Base-by-base conservation (phyloP, 352 stramenopile genomes). In the Phytophthora hybrid region DNA sequence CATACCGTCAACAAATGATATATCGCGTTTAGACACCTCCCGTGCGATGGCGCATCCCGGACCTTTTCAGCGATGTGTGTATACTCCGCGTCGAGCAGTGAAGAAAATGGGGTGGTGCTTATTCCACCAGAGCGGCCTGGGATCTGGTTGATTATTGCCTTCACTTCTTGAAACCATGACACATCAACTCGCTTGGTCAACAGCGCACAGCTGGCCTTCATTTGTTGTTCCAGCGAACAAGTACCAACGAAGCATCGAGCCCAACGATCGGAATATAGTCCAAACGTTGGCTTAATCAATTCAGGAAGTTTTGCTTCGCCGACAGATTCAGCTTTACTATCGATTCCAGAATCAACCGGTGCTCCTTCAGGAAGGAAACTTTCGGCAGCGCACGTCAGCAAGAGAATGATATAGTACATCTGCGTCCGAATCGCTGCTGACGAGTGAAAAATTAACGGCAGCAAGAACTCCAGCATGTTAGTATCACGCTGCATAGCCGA, bases 371-470 rank as follows among this genome's bases (percentile, higher is more conserved):
- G 64, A 13, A 79, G 59, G 61, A 89, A 84, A 68, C 74, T 81
- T 19, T 94, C 87, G 10, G 49, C 18, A 1, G 79, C 80, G 59
- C 87, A 91, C 11, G 83, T 88, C 51, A 94, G 57, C 29, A 88
- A 53, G 19, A 94, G 49, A 18, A 92, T 18, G 34, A 92, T 77
- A 51, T 87, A 89, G 70, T 86, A 94, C 75, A 90, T 80, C 34
- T 85, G 73, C 39, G 82, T 74, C 16, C 86, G 86, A 63, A 93
- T 77, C 0, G 23, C 72, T 3, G 73, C 49, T 0, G 67, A 73
- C 8, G 70, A 8, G 51, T 90, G 78, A 41, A 89, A 92, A 31
- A 86, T 62, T n/a, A 82, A 74, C 16, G 80, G 63, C 13, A 81
- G 55, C 4, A 89, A 14, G 52, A 79, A 32, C 1, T 56, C 5